Conservation (phyloP, 1,284 basidiomycete genomes). For the Tilletia setariae region DNA sequence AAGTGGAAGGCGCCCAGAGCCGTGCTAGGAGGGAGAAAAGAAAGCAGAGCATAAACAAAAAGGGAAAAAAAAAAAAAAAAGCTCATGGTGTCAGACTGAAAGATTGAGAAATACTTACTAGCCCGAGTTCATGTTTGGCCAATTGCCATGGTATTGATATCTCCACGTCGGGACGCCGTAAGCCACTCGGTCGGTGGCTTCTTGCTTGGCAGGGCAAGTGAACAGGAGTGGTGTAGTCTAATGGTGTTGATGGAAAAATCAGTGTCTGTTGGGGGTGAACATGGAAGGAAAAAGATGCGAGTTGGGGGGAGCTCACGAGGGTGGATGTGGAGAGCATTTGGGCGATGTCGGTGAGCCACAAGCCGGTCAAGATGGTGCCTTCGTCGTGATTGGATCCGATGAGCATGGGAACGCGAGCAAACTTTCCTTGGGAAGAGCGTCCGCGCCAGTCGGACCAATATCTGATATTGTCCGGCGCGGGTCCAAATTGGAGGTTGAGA, state of each 20-base stretch:
- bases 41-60: neutral
- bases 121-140: slow-evolving; percentile 3
- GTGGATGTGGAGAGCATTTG: neutral
- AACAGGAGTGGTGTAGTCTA: slow-evolving; percentile 1
- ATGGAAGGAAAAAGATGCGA: no score
- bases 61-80: neutral
- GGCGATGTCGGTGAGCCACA: neutral
- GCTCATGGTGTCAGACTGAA: no score
- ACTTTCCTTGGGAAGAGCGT: neutral
- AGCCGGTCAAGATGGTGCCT: neutral
- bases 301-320: no score
- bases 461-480: neutral
- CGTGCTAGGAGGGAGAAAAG: neutral
- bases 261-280: no score
- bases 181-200: neutral
- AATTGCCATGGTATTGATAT: slow-evolving; percentile 9
- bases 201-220: neutral
- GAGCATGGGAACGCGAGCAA: neutral
- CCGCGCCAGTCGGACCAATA: neutral
- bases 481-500: neutral
- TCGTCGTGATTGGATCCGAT: slow-evolving; percentile 1
- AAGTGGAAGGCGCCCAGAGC: slow-evolving; percentile 16
- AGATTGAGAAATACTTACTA: neutral
- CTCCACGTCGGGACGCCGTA: neutral
- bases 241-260: no score